phyloP scores from a whole-genome alignment of 768 basidiomycete genomes.

The Boletus bicolor region DNA sequence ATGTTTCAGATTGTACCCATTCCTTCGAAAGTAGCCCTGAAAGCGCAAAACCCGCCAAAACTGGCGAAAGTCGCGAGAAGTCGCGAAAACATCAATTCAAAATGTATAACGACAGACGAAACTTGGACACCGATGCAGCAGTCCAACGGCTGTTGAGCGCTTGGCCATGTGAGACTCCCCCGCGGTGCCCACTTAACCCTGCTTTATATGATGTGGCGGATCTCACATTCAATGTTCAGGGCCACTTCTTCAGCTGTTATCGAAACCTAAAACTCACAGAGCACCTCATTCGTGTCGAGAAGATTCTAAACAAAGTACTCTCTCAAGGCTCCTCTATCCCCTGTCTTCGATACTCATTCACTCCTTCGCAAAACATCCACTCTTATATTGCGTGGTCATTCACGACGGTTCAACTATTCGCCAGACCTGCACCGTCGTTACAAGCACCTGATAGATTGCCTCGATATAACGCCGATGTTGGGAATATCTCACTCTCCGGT shows the following conservation, averaged over 20 bases:
- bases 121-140: constrained; percentile 1
- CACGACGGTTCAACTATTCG: constrained; percentile 1
- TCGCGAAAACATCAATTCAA: constrained; percentile 3
- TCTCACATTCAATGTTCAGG: background rate
- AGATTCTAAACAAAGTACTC: background rate
- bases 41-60: background rate
- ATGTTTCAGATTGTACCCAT: background rate
- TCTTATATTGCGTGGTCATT: background rate
- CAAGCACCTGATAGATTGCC: background rate
- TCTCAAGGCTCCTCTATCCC: background rate
- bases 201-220: constrained; percentile 1
- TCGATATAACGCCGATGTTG: background rate
- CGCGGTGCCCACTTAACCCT: background rate
- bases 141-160: background rate
- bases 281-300: constrained; percentile 14
- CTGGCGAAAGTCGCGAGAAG: background rate
- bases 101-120: constrained; percentile 6
- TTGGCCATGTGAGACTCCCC: constrained; percentile 23
- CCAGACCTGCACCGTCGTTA: constrained; percentile 2
- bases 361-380: background rate
- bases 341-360: constrained; percentile 5
- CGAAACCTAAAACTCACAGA: constrained; percentile 14
- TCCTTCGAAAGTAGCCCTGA: constrained; percentile 17
- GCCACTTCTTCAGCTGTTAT: constrained; percentile 16
- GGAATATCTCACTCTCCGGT: background rate